Base-by-base conservation (phyloP, 2,329 filamentous ascomycete species). In the Fusarium zealandicum region DNA sequence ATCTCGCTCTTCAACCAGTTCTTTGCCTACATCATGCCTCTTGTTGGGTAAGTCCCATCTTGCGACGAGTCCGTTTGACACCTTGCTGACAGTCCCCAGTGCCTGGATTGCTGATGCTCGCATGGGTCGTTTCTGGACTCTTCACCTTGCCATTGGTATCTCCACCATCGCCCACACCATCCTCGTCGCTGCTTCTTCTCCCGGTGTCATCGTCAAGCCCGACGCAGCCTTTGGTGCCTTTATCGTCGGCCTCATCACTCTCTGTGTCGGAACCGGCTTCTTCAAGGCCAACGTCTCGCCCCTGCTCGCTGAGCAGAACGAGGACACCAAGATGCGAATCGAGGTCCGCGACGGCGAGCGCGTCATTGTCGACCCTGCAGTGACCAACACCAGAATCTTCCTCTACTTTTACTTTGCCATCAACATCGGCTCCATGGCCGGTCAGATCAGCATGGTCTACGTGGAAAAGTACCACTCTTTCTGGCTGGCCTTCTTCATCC, bases 211-310 rank as follows among this genome's bases (percentile, higher is more conserved):
- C 39, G 74, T 82, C 37, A 74, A 83, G 58, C 74, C 75, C 30
- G 80, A 85, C 13, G 76, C 79, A 11, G 78, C 87, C 0, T 82
- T 90, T 38, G 87, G 78, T 2, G 85, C 83, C 44, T 89, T 91
- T 65, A 81, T 92, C 67, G 83, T 92, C 69, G 88, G 88, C n/a
- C 75, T 81, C 27, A 66, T 81, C 28, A 68, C 69, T 18, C 76
- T 82, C 32, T 79, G 79, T 61, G 72, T 90, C 25, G 90, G 90
- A 36, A 90, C 89, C 1, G 90, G 90, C 57, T 88, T 90, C 67
- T 92, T 93, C 82, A 93, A 93, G 78, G 84, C 87, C 59, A 93
- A 93, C 68, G 89, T 93, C 36, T 86, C 87, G 0, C 86, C 88
- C 1, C 76, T 90, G 14, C 83, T 91, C 50, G 87, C 87, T 16